Evolutionary conservation across 495 filamentous ascomycete genomes (phyloP), one percentile per base, ranked within the genome.

Genomic region (Tuber calosporum): DNA sequence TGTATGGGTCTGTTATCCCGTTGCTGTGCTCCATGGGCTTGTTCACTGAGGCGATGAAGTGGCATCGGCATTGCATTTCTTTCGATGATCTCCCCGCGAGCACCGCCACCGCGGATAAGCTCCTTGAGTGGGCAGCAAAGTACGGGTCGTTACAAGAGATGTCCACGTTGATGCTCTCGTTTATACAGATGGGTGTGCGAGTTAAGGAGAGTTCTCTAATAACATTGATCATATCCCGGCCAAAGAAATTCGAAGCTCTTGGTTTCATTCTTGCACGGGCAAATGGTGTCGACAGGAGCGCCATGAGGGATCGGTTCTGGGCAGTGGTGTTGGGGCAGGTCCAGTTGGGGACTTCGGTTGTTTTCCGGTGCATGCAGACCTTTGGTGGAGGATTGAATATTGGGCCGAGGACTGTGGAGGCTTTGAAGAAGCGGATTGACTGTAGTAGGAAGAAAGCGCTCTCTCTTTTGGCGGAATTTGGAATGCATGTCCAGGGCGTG

Each of bases 291-390:
- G 66, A 68, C 34, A 73, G 26, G 4, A 43, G 71, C 13, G 72
- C 67, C 19, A 74, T 81, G 72, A 77, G 79, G 30, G 80, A 81
- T 62, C 20, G 20, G 3, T 81, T 81, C 53, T 81, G 80, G 80
- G 73, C 76, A 1, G 41, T 41, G n/a, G 73, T 81, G 2, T 45
- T 78, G 20, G 45, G 41, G 13, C 73, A 72, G 36, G 26, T 15
- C 4, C 66, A 66, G 30, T 42, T 80, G n/a, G 72, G 73, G 66
- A 72, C 42, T 17, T 62, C 26, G 36, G 70, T 58, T 36, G 19
- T 79, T 9, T 77, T 81, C 36, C 62, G 66, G n/a, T 79, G 77
- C 19, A 72, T 81, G 15, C 40, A 70, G n/a, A 66, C 68, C 17
- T 75, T 71, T 41, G 79, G 77, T 5, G 36, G 48, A 2, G 77